These are phyloP conservation scores for Yamagishiella unicocca DNA, from an alignment of 139 green algal species.

Conservation along the genomic window DNA sequence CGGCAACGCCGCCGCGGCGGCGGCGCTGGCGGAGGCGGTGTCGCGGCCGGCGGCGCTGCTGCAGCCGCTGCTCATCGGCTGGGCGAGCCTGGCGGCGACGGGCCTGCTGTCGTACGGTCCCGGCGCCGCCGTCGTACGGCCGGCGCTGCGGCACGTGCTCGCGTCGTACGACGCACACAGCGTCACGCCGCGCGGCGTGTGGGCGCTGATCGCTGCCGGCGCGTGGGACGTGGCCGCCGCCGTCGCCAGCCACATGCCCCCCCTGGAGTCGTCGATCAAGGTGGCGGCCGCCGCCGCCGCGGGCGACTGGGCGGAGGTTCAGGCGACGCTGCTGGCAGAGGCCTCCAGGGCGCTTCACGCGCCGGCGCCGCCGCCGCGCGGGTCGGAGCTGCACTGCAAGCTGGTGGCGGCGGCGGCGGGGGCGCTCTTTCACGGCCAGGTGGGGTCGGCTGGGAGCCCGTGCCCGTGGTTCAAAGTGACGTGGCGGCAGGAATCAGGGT, in stretches of 20 bases:
- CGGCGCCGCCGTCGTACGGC: slow-evolving; percentile 28
- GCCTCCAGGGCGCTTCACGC: slow-evolving; percentile 43
- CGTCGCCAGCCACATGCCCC: slow-evolving; percentile 39
- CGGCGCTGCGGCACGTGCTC: slow-evolving; percentile 49
- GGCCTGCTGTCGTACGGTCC: slow-evolving; percentile 26
- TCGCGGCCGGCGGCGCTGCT: slow-evolving; percentile 54
- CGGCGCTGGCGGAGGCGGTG: slow-evolving; percentile 44
- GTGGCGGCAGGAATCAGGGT: too few relatives aligned
- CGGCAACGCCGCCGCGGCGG: not conserved
- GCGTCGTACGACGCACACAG: slow-evolving; percentile 23
- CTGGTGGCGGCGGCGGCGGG: slow-evolving; percentile 60
- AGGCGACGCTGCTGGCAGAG: slow-evolving; percentile 48
- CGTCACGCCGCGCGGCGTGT: slow-evolving; percentile 30
- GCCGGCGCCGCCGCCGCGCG: slow-evolving; percentile 50
- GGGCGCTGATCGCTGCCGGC: slow-evolving; percentile 30
- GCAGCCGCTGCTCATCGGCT: slow-evolving; percentile 64
- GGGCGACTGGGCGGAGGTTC: slow-evolving; percentile 9
- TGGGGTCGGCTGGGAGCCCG: too few relatives aligned
- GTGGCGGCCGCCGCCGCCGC: slow-evolving; percentile 57
- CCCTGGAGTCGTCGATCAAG: slow-evolving; percentile 45
- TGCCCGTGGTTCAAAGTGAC: too few relatives aligned
- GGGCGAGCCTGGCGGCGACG: slow-evolving; percentile 53
- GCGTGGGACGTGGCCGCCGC: slow-evolving; percentile 59
- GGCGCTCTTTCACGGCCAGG: slow-evolving; percentile 58
- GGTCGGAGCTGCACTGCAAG: slow-evolving; percentile 57